Evolutionary conservation across 805 yeast genomes (phyloP).

Genomic region (Kluyveromyces lactis): DNA sequence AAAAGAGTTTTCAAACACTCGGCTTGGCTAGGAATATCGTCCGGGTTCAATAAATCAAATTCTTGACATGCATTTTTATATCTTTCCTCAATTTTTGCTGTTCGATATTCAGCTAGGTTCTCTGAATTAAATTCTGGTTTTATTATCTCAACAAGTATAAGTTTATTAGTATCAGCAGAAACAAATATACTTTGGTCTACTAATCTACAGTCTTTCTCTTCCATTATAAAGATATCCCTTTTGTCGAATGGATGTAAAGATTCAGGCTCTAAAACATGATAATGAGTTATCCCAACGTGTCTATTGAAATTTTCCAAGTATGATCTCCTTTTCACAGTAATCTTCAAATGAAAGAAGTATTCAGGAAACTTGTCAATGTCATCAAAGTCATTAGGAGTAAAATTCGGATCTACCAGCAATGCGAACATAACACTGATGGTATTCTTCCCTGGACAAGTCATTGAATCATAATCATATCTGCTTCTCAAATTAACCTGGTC

Average conservation of each 20-base stretch:
- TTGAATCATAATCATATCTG: conserved; percentile 21
- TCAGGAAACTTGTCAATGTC: conserved; percentile 12
- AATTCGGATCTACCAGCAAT: conserved; percentile 17
- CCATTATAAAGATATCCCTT: conserved; percentile 16
- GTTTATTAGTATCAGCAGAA: conserved; percentile 36
- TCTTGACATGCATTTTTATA: conserved; percentile 32
- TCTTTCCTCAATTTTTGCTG: conserved; percentile 43
- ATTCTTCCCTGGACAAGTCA: conserved; percentile 21
- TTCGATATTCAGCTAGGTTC: conserved; percentile 40
- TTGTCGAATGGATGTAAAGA: conserved; percentile 28
- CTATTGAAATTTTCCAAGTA: conserved; percentile 22
- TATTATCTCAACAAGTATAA: conserved; percentile 47
- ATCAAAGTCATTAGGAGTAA: conserved; percentile 7
- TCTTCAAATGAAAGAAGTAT: conserved; percentile 28
- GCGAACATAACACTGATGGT: conserved; percentile 28
- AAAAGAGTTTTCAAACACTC: conserved; percentile 54
- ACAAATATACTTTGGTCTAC: conserved; percentile 41
- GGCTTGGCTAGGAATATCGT: conserved; percentile 40
- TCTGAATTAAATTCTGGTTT: conserved; percentile 38
- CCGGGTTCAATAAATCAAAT: conserved; percentile 20
- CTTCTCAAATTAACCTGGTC: conserved; percentile 27
- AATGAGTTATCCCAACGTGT: conserved; percentile 27
- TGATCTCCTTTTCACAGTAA: conserved; percentile 27
- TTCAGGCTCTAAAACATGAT: conserved; percentile 21
- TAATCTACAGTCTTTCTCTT: conserved; percentile 27